Conservation (phyloP, 306 rosid species). For the Prunus persica region Prunus_persica_NCBIv2 NC_034014.1:18076501-18077000, state of each 20-base stretch:
- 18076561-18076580: neutral
- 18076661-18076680: constrained; percentile 31
- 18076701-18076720: neutral
- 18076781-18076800: constrained; percentile 3
- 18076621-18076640: constrained; percentile 13
- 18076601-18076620: no score
- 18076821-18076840: neutral
- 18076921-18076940: neutral
- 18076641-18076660: constrained; percentile 13
- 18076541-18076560: no score
- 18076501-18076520: no score
- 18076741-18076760: neutral
- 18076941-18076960: neutral
- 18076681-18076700: constrained; percentile 14
- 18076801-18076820: neutral
- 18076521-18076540: no score
- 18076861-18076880: neutral
- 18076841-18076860: no score
- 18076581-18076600: neutral
- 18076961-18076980: constrained; percentile 1
- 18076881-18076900: neutral
- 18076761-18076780: constrained; percentile 28
- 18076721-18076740: neutral
- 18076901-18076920: constrained; percentile 8
- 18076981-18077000: constrained; percentile 4